phyloP scores from a whole-genome alignment of 768 basidiomycete genomes.

The Amanita fuliginea region DNA sequence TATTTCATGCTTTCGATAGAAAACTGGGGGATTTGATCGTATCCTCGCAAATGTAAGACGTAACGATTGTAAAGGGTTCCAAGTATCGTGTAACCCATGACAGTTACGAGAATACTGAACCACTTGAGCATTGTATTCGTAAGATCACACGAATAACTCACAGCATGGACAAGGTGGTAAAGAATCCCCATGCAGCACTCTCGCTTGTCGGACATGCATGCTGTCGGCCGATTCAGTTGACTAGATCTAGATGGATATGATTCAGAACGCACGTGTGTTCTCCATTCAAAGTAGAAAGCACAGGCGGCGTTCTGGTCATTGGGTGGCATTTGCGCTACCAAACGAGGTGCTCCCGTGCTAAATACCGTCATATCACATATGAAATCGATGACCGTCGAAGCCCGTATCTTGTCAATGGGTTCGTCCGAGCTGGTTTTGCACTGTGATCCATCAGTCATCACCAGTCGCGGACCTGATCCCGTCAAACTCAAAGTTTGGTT shows the following conservation, averaged over 20 bases:
- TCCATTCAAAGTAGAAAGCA: conserved; percentile 77
- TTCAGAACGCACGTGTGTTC: conserved; percentile 49
- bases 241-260: background rate
- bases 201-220: conserved; percentile 64
- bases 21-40: conserved; percentile 65
- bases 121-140: background rate
- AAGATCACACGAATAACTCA: conserved; percentile 22
- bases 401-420: conserved; percentile 25
- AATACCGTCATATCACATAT: conserved; percentile 62
- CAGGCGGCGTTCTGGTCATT: conserved; percentile 55
- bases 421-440: conserved; percentile 39
- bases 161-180: conserved; percentile 48
- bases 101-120: conserved; percentile 39
- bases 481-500: conserved; percentile 55
- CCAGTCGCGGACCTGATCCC: conserved; percentile 42
- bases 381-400: conserved; percentile 65
- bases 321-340: conserved; percentile 63
- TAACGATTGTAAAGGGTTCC: conserved; percentile 73
- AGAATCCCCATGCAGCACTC: conserved; percentile 35
- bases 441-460: conserved; percentile 50
- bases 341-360: conserved; percentile 36
- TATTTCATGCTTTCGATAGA: conserved; percentile 40
- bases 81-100: conserved; percentile 54
- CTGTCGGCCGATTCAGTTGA: conserved; percentile 20
- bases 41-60: conserved; percentile 59